phyloP scores from a whole-genome alignment of 495 filamentous ascomycete genomes.

The Penicillium soppii region DNA sequence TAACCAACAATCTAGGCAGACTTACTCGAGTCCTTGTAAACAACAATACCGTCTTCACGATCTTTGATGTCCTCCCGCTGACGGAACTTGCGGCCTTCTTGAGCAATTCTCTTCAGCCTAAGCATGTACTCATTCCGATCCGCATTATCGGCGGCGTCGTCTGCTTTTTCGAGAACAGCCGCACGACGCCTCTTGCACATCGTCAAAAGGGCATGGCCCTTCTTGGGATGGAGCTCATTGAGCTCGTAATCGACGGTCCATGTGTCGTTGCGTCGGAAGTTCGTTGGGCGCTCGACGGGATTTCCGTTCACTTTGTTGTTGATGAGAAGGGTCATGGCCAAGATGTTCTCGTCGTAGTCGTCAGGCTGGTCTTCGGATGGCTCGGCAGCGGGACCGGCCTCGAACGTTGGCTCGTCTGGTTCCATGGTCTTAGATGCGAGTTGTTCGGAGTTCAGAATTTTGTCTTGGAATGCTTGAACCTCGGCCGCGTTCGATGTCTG shows the following conservation, averaged over 20 bases:
- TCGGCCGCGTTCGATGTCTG: constrained; percentile 62
- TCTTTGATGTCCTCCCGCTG: constrained; percentile 50
- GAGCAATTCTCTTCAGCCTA: constrained; percentile 41
- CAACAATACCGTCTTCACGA: constrained; percentile 27
- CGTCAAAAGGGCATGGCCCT: constrained; percentile 27
- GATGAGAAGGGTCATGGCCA: constrained; percentile 68
- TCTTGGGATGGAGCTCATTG: constrained; percentile 45
- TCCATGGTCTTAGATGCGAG: not conserved
- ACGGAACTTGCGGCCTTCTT: constrained; percentile 48
- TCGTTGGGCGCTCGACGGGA: constrained; percentile 57
- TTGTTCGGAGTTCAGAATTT: constrained; percentile 43
- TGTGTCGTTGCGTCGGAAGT: constrained; percentile 47
- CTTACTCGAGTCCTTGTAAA: constrained; percentile 21
- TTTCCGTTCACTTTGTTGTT: constrained; percentile 71
- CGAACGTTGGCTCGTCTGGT: not conserved
- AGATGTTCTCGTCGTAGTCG: constrained; percentile 31
- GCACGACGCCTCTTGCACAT: constrained; percentile 48
- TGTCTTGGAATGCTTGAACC: constrained; percentile 66
- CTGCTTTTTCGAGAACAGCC: not conserved
- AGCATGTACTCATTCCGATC: constrained; percentile 37
- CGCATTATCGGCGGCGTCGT: constrained; percentile 5
- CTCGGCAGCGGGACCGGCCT: not conserved
- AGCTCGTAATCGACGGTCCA: constrained; percentile 82
- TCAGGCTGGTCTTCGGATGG: not conserved
- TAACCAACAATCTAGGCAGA: no score